Evolutionary conservation across 2,329 filamentous ascomycete genomes (phyloP).

Genomic region (Biscogniauxia sp.): DNA sequence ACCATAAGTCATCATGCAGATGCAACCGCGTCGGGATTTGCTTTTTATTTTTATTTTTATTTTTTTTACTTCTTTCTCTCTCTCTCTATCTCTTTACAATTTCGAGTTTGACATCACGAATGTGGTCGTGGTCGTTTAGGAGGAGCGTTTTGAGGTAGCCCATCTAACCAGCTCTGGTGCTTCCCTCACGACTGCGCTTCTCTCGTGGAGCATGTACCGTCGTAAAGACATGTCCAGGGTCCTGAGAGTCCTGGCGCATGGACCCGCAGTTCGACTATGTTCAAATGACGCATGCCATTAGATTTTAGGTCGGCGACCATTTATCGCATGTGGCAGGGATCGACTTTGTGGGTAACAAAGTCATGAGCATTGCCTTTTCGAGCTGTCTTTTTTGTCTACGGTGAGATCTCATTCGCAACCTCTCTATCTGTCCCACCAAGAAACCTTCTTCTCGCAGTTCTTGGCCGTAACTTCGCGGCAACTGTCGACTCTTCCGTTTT

Average conservation of each 20-base stretch:
- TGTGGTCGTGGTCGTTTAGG: no score
- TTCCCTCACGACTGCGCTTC: background rate
- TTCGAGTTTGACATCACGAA: background rate
- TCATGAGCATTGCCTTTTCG: background rate
- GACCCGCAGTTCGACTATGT: slow-evolving; percentile 18
- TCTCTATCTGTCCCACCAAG: slow-evolving; percentile 20
- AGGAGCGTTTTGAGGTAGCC: background rate
- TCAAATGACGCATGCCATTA: background rate
- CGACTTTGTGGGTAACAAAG: slow-evolving; percentile 16
- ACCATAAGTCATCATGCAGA: background rate
- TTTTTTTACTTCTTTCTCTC: background rate
- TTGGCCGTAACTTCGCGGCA: slow-evolving; percentile 24
- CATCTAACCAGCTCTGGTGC: background rate
- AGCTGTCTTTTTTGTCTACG: background rate
- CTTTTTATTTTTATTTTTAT: background rate
- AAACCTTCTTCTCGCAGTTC: slow-evolving; percentile 22
- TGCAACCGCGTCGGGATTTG: background rate
- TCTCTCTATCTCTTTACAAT: background rate
- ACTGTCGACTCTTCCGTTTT: slow-evolving; percentile 16
- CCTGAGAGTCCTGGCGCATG: slow-evolving; percentile 23
- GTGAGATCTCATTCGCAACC: slow-evolving; percentile 14
- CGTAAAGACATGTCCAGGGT: slow-evolving; percentile 18
- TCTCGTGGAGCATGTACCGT: background rate
- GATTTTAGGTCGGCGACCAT: slow-evolving; percentile 1
- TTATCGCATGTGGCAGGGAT: slow-evolving; percentile 22